Evolutionary conservation across 2,329 filamentous ascomycete genomes (phyloP), one percentile per base, ranked within the genome.

Genomic region (Arachnopeziza araneosa): DNA sequence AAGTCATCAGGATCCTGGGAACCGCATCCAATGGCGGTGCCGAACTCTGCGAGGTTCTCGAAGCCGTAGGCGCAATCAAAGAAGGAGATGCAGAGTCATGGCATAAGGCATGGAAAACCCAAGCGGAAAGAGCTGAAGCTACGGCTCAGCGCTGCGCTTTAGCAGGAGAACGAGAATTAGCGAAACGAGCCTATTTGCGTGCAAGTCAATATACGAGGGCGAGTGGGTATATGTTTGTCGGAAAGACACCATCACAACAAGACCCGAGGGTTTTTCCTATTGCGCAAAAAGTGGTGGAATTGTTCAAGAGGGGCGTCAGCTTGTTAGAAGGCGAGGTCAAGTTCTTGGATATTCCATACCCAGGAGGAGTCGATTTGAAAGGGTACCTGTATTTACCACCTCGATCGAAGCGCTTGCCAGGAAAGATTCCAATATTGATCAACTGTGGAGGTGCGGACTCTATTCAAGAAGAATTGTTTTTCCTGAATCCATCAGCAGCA

Each of bases 31-130:
- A 63, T 10, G 70, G 69, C 1, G 77, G 77, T 0, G 67, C 67
- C 52, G 76, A 79, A 2, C 65, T 75, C 1, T 75, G 69, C n/a
- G 77, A 80, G 55, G 69, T 65, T 5, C 70, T 79, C 6, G 71
- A 74, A 24, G 74, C 75, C 8, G 69, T 68, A 0, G 68, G 64
- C 10, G 58, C 70, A 26, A 76, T 79, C 69, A 73, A 70, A 50
- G 64, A 73, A n/a, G 54, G 69, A 24, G 73, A 79, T 52, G 65
- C 74, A 0, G 71, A 72, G 32, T 69, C 64, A 24, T 80, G 78
- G 78, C 68, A 74, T 24, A 52, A 26, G 0, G 73, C 73, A 5
- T 79, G 72, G 70, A 14, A 52, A 0, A 66, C 66, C 2, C 62
- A 68, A 49, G 73, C 70, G 0, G 52, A 67, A 17, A 67, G 65